Evolutionary conservation across 148 eudicot species (phyloP), one percentile per base, ranked within the genome.

Genomic region (Rhododendron kiyosumense): DNA sequence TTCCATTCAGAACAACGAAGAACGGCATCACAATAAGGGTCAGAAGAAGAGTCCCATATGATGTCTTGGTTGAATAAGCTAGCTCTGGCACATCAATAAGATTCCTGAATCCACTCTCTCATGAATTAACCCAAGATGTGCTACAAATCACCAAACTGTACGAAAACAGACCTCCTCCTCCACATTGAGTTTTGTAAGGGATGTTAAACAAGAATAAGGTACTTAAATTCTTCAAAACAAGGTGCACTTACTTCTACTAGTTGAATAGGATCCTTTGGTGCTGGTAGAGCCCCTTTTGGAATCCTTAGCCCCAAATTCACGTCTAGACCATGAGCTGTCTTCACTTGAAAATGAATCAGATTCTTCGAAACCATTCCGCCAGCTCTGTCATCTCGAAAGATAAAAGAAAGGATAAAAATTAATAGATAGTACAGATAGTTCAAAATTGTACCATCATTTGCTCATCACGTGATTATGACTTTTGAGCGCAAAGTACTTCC

Each of bases 311-410:
- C 81, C 69, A 82, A 85, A 80, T 86, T 90, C 85, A 78, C 86
- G 86, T 85, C 87, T 87, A 85, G 90, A 90, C 95, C 95, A 92
- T 32, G 93, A 89, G 65, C 87, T 90, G 67, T 87, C 88, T 86
- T 80, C 88, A 76, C 88, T 90, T 46, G 91, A 84, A 88, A 90
- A 87, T 78, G 84, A 65, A 52, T 91, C 92, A 81, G 88, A 85
- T 59, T 87, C 92, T 54, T 88, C 88, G 48, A 36, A 85, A 59
- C 82, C 92, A 43, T 88, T 82, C 46, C 86, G 81, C 92, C 91
- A 91, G 84, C 90, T 87, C 98, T 94, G 94, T 38, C 89, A 86
- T 30, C 26, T 73, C 85, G 52, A 87, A 49, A 74, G 79, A 59
- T 28, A 79, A 74, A 57, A 83, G 67, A 74, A 78, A 34, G 52